phyloP scores from a whole-genome alignment of 768 basidiomycete genomes.

The Ephemerocybe angulata region DNA sequence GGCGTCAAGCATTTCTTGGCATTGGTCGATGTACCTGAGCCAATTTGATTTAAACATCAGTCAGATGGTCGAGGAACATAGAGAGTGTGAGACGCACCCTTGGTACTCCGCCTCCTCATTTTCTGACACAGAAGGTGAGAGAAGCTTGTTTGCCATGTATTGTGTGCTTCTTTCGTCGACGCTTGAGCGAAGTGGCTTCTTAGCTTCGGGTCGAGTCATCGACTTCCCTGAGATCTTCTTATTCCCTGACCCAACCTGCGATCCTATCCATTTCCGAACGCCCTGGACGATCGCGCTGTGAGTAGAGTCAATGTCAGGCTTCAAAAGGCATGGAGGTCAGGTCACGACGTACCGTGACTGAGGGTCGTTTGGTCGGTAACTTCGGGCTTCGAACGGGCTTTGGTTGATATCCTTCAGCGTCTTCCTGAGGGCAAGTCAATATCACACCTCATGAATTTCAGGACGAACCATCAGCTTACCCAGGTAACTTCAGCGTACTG shows the following conservation, averaged over 20 bases:
- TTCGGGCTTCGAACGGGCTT: constrained; percentile 73
- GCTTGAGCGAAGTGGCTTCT: constrained; percentile 24
- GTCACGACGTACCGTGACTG: constrained; percentile 29
- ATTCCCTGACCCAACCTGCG: constrained; percentile 41
- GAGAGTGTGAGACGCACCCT: constrained; percentile 39
- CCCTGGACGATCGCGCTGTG: constrained; percentile 66
- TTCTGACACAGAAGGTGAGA: constrained; percentile 61
- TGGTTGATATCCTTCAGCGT: constrained; percentile 61
- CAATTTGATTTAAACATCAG: constrained; percentile 2
- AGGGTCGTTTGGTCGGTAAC: constrained; percentile 33
- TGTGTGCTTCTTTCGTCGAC: constrained; percentile 52
- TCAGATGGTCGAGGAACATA: neutral
- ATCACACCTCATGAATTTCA: neutral
- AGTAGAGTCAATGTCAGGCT: neutral
- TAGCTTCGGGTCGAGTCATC: constrained; percentile 31
- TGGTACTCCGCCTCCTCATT: constrained; percentile 71
- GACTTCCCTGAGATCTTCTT: constrained; percentile 39
- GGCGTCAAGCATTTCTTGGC: constrained; percentile 58
- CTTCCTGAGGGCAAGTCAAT: constrained; percentile 44
- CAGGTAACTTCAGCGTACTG: constrained; percentile 77
- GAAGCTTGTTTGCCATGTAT: constrained; percentile 50
- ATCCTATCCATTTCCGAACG: constrained; percentile 73
- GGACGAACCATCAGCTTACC: constrained; percentile 42
- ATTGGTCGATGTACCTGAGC: constrained; percentile 70
- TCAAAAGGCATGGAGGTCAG: neutral